Conservation (phyloP, 2,329 filamentous ascomycete species). For the Neocatenulostroma microsporum region DNA sequence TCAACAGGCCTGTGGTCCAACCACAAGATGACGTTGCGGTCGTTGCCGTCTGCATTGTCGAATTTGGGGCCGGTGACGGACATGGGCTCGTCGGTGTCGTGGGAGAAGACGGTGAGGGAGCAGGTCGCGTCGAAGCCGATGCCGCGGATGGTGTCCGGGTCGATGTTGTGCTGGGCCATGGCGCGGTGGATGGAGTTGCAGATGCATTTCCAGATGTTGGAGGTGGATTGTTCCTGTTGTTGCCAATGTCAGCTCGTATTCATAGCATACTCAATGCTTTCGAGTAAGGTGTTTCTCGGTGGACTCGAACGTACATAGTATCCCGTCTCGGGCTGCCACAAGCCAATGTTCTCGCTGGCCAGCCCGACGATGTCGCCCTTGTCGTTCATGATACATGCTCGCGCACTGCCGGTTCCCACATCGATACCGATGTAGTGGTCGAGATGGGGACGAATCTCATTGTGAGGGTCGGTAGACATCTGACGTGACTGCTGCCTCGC, state of each 20-base stretch:
- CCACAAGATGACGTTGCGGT: slow-evolving; percentile 95
- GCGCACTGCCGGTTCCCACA: slow-evolving; percentile 89
- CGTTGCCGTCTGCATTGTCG: slow-evolving; percentile 63
- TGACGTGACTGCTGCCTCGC: slow-evolving; percentile 37
- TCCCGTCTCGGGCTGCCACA: slow-evolving; percentile 48
- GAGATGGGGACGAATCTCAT: slow-evolving; percentile 49
- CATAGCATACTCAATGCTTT: neutral
- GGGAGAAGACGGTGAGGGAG: slow-evolving; percentile 82
- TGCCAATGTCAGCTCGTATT: neutral
- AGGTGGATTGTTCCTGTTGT: slow-evolving; percentile 97
- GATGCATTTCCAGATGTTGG: slow-evolving; percentile 93
- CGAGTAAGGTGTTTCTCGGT: neutral
- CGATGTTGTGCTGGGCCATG: slow-evolving; percentile 71
- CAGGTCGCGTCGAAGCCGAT: slow-evolving; percentile 99
- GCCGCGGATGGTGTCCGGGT: slow-evolving; percentile 68
- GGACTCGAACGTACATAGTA: slow-evolving; percentile 42
- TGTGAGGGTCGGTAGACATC: slow-evolving; percentile 45
- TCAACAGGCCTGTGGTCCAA: slow-evolving; percentile 87
- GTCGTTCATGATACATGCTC: slow-evolving; percentile 90
- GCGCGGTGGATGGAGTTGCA: slow-evolving; percentile 79
- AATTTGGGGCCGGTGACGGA: slow-evolving; percentile 86
- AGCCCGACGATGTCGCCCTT: slow-evolving; percentile 73
- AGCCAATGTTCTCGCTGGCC: slow-evolving; percentile 46
- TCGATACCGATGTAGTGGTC: slow-evolving; percentile 78
- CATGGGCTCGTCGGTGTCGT: slow-evolving; percentile 83